Base-by-base conservation (phyloP, 1,139 yeast species). In the Yamadazyma spencermartinsiae region DNA sequence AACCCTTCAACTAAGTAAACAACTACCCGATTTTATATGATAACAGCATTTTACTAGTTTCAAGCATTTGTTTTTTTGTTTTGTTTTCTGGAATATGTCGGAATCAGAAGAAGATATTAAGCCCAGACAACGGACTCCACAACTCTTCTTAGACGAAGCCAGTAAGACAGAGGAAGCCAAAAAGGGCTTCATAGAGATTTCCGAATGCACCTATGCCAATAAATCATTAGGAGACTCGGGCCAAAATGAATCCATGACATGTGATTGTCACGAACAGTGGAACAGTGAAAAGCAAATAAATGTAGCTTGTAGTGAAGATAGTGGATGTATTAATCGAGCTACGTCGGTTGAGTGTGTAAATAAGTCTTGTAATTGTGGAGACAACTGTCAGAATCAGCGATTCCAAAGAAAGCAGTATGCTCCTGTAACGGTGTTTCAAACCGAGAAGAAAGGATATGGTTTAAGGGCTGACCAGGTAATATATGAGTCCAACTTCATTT, bases 261-360 rank as follows among this genome's bases (percentile, higher is more conserved):
- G 98, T 71, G 97, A 89, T 54, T 92, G 98, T 69, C 58, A 52
- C 25, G 81, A 77, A 46, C 59, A 68, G 3, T 68, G 74, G 71
- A 73, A 69, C 49, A 44, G 60, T 11, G 51, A 47, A 3, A 32
- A 44, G 18, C 54, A 58, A 45, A 43, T 28, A 29, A 88, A 88
- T 56, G 50, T 58, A 26, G 96, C 97, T 3, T 92, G 98, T 72
- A 87, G 81, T 21, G 88, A 85, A 30, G 86, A 84, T 46, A 81
- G 90, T 17, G 89, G 84, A 58, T 92, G 98, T 74, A 89, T 92
- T 50, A 92, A 92, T 61, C 66, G 98, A 38, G 77, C 88, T 42
- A 92, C 98, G 0, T 83, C 90, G 31, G 90, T 92, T 33, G 98
- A 92, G 61, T 92, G 98, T 75, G 76, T 81, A 3, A 79, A 85